phyloP scores from a whole-genome alignment of 2,329 filamentous ascomycete species.

The Botrytis paeoniae region DNA sequence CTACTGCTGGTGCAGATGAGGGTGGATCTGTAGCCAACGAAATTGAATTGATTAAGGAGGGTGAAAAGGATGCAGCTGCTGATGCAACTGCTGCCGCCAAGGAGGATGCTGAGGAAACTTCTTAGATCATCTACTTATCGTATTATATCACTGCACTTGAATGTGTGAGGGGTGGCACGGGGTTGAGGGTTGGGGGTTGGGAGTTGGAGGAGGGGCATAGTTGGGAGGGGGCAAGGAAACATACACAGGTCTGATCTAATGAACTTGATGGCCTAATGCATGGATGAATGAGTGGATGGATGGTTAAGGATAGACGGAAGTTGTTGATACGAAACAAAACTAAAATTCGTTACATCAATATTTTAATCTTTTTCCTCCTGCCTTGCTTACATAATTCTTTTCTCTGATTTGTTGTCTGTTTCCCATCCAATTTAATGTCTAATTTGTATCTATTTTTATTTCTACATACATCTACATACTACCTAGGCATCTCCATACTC shows the following conservation, averaged over 20 bases:
- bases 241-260: background rate
- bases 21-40: conserved; percentile 34
- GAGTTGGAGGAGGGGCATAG: background rate
- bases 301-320: background rate
- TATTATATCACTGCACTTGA: background rate
- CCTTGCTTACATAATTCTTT: background rate
- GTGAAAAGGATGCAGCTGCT: conserved; percentile 54
- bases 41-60: conserved; percentile 45
- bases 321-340: background rate
- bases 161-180: background rate
- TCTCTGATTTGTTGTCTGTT: background rate
- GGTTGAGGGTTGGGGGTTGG: background rate
- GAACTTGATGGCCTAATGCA: background rate
- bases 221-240: background rate
- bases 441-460: background rate
- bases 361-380: background rate
- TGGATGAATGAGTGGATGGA: background rate
- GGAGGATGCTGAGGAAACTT: conserved; percentile 47
- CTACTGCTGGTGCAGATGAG: conserved; percentile 34
- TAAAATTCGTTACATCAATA: background rate
- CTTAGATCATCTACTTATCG: conserved; percentile 7
- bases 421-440: background rate
- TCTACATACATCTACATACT: background rate
- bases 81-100: conserved; percentile 59
- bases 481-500: too few relatives aligned